Base-by-base conservation (phyloP, 306 rosid genomes). In the Vigna mungo region DNA sequence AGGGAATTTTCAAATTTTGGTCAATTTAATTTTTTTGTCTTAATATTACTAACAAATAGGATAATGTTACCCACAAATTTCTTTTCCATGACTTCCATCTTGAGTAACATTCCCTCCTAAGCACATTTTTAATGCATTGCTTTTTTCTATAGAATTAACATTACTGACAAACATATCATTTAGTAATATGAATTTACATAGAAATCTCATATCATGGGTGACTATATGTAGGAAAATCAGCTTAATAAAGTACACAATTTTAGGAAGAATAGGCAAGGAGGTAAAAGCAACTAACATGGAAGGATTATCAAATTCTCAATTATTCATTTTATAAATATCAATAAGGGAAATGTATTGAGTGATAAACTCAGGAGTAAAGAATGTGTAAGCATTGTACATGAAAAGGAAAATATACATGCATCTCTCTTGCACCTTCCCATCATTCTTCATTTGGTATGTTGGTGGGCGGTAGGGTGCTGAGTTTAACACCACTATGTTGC, bases 181-280 rank as follows among this genome's bases (percentile, higher is more conserved):
- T 6, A 36, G 9, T 36, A 36, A 36, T 36, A 36, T 6, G 41
- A 36, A 36, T 36, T 36, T 36, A 36, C 37, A 36, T 36, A 36
- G 9, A 36, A 36, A 36, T 36, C 41, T 9, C 7, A 36, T 36
- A 1, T 9, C 41, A 36, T 36, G 41, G 2, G 9, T 36, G 7
- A 36, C 9, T 36, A 36, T 36, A 6, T 6, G 2, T 36, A 6
- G 9, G 41, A 36, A 36, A 36, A 36, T 36, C 41, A 36, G 8
- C 9, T 36, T 36, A 17, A 48, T 20, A 17, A 71, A 49, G 17
- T 78, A 44, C 10, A n/a, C 59, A 83, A 61, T 59, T 69, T 68
- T 56, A 68, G 12, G 79, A 61, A 15, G 62, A 32, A 1, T 18
- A 23, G 39, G 30, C 55, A 13, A 27, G 49, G 30, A 55, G 47